A percentile compares a stretch with the other conserved stretches of the same genome.
Evolutionary conservation across 352 stramenopile species (phyloP).

Genomic region (Thalassiosira hispida): DNA sequence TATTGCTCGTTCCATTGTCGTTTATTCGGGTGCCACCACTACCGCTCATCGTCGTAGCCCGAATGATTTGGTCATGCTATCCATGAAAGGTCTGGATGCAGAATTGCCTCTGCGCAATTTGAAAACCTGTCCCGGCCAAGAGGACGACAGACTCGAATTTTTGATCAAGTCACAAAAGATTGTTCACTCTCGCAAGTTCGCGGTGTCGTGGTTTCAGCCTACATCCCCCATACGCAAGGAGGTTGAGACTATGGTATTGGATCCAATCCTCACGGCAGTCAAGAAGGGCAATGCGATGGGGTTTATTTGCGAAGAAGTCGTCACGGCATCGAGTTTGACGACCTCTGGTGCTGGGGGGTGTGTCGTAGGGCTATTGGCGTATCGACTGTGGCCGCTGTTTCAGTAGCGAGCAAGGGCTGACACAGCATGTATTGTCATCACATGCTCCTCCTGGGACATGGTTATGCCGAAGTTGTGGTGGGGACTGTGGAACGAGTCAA

Average conservation of each 20-base stretch:
- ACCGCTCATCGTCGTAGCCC: not conserved
- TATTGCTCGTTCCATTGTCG: constrained; percentile 68
- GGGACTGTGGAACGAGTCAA: constrained; percentile 78
- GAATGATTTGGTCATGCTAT: constrained; percentile 53
- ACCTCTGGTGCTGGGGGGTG: constrained; percentile 66
- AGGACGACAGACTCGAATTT: constrained; percentile 30
- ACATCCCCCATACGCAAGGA: constrained; percentile 70
- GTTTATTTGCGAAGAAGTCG: constrained; percentile 81
- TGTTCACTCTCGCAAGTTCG: constrained; percentile 54
- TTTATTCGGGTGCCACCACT: constrained; percentile 47
- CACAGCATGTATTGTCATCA: constrained; percentile 68
- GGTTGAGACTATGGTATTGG: constrained; percentile 58
- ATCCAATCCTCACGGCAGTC: constrained; percentile 63
- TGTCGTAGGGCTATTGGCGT: constrained; percentile 69
- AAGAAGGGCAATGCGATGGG: constrained; percentile 60
- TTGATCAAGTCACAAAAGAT: constrained; percentile 68
- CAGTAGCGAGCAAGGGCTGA: constrained; percentile 74
- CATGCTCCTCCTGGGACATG: constrained; percentile 83
- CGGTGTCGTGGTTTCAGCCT: constrained; percentile 65
- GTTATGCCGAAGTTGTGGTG: constrained; percentile 77
- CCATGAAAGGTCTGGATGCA: constrained; percentile 61
- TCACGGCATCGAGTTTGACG: constrained; percentile 72
- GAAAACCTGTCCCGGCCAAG: constrained; percentile 1
- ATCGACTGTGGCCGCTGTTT: constrained; percentile 77
- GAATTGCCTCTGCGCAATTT: constrained; percentile 37